phyloP scores from a whole-genome alignment of 352 stramenopile genomes.

The Globisporangium cystogenes region DNA sequence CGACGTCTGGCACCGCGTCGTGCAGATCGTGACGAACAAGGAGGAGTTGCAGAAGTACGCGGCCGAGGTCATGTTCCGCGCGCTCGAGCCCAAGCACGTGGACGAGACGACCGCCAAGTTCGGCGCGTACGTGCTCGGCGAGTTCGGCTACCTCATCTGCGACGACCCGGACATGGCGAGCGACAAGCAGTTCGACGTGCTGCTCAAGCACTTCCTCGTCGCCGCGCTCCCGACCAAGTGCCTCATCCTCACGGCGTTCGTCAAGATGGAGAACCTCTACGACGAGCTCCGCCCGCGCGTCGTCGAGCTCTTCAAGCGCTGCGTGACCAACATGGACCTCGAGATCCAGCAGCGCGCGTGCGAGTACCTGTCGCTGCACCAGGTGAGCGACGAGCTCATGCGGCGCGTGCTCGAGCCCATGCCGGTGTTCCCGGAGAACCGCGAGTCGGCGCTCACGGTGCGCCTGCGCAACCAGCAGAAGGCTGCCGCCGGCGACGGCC shows the following conservation, averaged over 20 bases:
- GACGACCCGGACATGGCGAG: constrained; percentile 87
- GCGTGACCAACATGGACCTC: constrained; percentile 92
- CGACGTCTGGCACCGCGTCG: constrained; percentile 97
- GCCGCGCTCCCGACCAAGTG: constrained; percentile 82
- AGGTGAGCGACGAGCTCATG: constrained; percentile 82
- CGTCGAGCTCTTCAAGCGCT: constrained; percentile 90
- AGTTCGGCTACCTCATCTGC: constrained; percentile 96
- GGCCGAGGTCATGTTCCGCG: constrained; percentile 92
- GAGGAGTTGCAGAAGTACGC: constrained; percentile 95
- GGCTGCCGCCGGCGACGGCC: not conserved
- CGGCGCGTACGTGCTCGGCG: constrained; percentile 95
- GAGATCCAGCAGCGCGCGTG: constrained; percentile 97
- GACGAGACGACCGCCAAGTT: constrained; percentile 95
- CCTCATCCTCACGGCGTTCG: constrained; percentile 95
- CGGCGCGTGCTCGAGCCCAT: constrained; percentile 96
- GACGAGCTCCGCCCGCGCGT: constrained; percentile 86
- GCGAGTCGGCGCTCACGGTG: constrained; percentile 30
- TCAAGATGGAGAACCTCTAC: constrained; percentile 92
- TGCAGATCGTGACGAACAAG: constrained; percentile 99
- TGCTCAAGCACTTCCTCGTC: constrained; percentile 95
- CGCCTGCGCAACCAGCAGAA: not conserved
- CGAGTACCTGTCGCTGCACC: constrained; percentile 93
- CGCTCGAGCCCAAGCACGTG: constrained; percentile 90
- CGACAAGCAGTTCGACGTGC: constrained; percentile 93
- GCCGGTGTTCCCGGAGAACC: constrained; percentile 94